phyloP scores from a whole-genome alignment of 257 asterid genomes.

The Thymus mandschuricus region DNA sequence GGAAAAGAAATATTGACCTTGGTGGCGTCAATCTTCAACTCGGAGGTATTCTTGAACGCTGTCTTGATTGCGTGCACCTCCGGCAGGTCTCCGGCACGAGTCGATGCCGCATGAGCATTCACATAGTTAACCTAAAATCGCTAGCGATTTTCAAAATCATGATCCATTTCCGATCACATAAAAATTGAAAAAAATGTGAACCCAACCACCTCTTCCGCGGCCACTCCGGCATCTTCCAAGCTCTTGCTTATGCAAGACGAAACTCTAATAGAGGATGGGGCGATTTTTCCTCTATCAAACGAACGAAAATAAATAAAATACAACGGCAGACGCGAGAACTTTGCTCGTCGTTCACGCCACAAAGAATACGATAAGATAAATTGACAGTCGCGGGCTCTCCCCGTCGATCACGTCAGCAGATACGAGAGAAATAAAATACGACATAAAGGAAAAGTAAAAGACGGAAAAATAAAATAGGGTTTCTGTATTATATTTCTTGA shows the following conservation, averaged over 20 bases:
- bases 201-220: slow-evolving; percentile 54
- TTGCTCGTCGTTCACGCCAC: no score
- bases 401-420: no score
- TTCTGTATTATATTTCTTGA: no score
- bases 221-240: slow-evolving; percentile 34
- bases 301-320: no score
- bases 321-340: no score
- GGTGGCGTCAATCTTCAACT: slow-evolving; percentile 18
- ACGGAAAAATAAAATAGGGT: no score
- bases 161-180: background rate
- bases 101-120: slow-evolving; percentile 22
- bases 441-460: no score
- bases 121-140: slow-evolving; percentile 7
- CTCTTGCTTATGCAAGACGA: slow-evolving; percentile 41
- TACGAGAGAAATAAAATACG: no score
- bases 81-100: slow-evolving; percentile 3
- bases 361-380: no score
- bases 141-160: background rate
- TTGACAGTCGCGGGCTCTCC: no score
- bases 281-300: no score
- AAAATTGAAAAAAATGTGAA: background rate
- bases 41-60: slow-evolving; percentile 4
- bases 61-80: slow-evolving; percentile 1
- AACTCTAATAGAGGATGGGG: no score
- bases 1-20: background rate